Conservation (phyloP, 345 rosid genomes). For the Isatis tinctoria region DNA sequence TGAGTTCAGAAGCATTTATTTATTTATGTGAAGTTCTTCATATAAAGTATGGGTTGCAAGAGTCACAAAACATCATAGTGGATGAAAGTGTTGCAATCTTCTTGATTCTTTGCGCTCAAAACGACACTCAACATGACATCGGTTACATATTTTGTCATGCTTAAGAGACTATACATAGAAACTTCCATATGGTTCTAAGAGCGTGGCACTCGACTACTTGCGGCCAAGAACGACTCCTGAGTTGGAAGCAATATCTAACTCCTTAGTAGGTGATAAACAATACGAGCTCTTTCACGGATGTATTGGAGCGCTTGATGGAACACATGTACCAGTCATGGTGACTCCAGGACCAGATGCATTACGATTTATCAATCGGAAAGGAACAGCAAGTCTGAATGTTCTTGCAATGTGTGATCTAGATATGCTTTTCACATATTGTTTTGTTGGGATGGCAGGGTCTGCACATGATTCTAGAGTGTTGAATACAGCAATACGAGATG, state of each 20-base stretch:
- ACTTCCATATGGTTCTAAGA: neutral
- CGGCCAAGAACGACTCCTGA: neutral
- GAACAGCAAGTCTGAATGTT: neutral
- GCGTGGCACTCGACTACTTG: neutral
- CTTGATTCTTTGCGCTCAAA: neutral
- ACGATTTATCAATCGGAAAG: neutral
- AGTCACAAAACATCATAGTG: neutral
- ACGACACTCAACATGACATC: neutral
- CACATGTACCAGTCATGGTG: neutral
- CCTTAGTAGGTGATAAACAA: neutral
- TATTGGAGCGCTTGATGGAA: neutral
- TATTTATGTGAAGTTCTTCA: no score
- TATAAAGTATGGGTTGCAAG: no score
- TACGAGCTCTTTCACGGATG: neutral
- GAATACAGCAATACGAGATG: neutral
- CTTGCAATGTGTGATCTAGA: neutral
- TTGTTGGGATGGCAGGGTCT: neutral
- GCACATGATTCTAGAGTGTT: neutral
- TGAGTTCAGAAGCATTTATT: no score
- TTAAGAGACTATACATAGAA: neutral
- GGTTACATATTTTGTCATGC: neutral
- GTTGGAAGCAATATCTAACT: neutral
- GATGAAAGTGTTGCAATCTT: neutral
- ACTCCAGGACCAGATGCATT: neutral
- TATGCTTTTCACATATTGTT: conserved; percentile 6